A percentile compares a stretch with the other conserved stretches of the same genome.
Conservation (phyloP, 495 filamentous ascomycete genomes). For the Lentithecium fluviatile region DNA sequence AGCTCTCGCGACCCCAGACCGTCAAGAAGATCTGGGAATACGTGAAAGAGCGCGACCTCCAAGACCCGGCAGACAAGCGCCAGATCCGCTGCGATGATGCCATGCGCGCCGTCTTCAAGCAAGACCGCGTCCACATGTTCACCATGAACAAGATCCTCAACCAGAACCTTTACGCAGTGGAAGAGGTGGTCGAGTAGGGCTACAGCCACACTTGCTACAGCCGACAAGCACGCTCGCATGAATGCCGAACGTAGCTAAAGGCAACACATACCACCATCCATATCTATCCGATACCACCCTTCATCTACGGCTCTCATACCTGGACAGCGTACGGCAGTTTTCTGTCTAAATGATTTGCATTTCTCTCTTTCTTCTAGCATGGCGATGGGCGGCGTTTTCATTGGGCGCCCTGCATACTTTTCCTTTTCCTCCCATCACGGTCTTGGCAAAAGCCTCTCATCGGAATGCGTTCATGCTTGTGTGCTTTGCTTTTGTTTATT, state of each 20-base stretch:
- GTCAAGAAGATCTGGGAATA: slow-evolving; percentile 96
- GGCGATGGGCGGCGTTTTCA: not conserved
- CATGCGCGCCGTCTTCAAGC: slow-evolving; percentile 86
- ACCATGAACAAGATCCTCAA: slow-evolving; percentile 87
- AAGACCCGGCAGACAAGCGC: slow-evolving; percentile 86
- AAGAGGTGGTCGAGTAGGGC: slow-evolving; percentile 45
- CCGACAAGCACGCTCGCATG: no score
- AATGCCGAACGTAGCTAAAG: no score
- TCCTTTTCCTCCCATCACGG: no score
- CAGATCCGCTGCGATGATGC: slow-evolving; percentile 90
- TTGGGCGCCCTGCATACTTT: not conserved
- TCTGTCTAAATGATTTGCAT: no score
- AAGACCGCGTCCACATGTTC: slow-evolving; percentile 93
- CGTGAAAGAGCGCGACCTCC: slow-evolving; percentile 80
- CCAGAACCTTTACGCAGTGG: slow-evolving; percentile 63
- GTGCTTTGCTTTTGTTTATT: no score
- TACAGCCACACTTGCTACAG: no score
- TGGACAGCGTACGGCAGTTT: no score
- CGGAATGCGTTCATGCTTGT: no score
- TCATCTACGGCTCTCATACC: no score
- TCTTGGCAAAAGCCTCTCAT: no score
- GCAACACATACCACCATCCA: no score
- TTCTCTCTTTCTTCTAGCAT: not conserved
- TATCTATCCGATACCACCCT: no score
- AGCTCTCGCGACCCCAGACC: slow-evolving; percentile 90